Percentiles rank a stretch among this genome's conserved stretches.
Conservation (phyloP, 306 rosid species). For the Carpinus fangiana region DNA sequence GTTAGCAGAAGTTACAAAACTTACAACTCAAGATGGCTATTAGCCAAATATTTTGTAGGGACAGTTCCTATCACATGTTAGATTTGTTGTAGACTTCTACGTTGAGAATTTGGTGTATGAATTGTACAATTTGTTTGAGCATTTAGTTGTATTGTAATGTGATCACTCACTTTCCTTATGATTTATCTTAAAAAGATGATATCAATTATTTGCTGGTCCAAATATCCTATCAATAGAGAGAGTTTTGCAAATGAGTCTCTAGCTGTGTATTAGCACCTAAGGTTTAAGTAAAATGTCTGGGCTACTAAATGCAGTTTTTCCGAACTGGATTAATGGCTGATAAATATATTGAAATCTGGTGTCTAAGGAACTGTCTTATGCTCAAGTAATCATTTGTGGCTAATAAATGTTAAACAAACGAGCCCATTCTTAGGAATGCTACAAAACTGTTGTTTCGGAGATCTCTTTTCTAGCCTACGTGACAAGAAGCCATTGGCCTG, state of each 20-base stretch:
- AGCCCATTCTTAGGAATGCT: no score
- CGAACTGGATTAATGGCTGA: no score
- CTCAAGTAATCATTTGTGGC: no score
- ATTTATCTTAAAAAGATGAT: background rate
- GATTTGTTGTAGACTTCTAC: background rate
- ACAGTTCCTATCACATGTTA: background rate
- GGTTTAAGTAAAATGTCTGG: background rate
- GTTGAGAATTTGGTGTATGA: background rate
- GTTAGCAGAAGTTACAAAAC: slow-evolving; percentile 11
- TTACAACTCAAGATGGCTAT: slow-evolving; percentile 17
- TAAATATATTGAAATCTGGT: no score
- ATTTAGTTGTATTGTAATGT: background rate
- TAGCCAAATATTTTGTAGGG: slow-evolving; percentile 1
- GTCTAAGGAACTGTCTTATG: no score
- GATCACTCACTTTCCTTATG: background rate
- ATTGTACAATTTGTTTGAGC: background rate
- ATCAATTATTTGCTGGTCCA: background rate
- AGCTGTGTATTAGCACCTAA: background rate
- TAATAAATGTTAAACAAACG: no score
- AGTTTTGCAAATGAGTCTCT: background rate
- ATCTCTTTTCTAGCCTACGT: no score
- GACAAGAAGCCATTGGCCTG: no score
- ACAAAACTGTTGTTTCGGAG: no score
- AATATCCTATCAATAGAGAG: background rate
- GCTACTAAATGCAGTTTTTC: background rate